Percentiles rank a stretch among this genome's conserved stretches.
These are phyloP conservation scores for Excoecaria agallocha DNA, from an alignment of 345 rosid genomes.

Conservation along the genomic window DNA sequence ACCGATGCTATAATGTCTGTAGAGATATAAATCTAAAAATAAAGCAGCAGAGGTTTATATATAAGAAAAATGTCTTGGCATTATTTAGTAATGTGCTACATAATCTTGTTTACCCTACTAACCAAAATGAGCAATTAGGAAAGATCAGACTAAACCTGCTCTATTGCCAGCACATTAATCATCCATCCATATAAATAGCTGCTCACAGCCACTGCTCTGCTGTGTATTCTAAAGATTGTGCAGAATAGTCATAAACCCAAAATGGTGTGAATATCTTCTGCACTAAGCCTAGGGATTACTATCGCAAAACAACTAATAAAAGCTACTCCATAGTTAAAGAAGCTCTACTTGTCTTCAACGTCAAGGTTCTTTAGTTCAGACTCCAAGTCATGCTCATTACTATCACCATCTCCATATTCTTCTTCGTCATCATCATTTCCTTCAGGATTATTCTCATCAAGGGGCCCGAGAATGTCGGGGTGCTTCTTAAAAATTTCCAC, in stretches of 20 bases:
- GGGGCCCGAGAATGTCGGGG: conserved; percentile 59
- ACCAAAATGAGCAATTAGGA: background rate
- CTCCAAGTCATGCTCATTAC: conserved; percentile 56
- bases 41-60: background rate
- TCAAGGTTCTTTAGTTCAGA: conserved; percentile 69
- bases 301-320: conserved; percentile 16
- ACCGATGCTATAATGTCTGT: too few species aligned
- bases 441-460: conserved; percentile 87
- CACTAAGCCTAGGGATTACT: conserved; percentile 13
- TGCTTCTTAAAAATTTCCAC: conserved; percentile 61
- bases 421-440: conserved; percentile 55
- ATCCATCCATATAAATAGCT: background rate
- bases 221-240: conserved; percentile 17
- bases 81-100: conserved; percentile 7
- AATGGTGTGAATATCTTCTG: conserved; percentile 22
- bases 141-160: conserved; percentile 3
- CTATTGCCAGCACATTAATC: background rate
- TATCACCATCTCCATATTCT: conserved; percentile 40
- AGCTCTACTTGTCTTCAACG: conserved; percentile 46
- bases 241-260: conserved; percentile 25
- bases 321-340: background rate
- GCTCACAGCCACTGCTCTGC: conserved; percentile 19
- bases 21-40: background rate
- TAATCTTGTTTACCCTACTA: background rate
- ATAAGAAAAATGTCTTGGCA: background rate